A percentile compares a stretch with the other conserved stretches of the same genome.
Conservation (phyloP, 306 rosid genomes). For the Acacia confusa region DNA sequence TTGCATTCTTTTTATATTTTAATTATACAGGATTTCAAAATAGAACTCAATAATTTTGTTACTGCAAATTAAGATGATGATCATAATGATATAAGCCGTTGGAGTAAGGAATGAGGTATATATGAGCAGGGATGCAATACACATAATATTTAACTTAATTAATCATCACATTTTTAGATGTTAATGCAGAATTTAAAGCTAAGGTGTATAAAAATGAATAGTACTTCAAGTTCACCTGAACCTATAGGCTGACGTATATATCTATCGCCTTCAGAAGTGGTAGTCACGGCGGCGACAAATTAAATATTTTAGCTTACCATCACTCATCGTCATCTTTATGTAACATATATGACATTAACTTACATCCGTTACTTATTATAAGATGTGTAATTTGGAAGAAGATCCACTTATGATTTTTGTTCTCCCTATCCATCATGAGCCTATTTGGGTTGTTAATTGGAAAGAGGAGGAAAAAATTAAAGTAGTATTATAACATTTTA, state of each 20-base stretch:
- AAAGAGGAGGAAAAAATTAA: no score
- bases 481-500: no score
- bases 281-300: neutral
- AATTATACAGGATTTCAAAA: neutral
- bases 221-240: neutral
- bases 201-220: no score
- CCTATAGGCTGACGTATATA: neutral
- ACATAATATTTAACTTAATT: neutral
- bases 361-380: no score
- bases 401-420: no score
- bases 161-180: neutral
- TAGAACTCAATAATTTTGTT: no score
- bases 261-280: neutral
- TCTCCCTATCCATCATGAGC: no score
- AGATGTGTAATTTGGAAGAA: no score
- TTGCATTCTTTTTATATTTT: neutral
- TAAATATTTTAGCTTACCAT: neutral
- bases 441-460: no score
- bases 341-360: neutral
- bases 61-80: no score
- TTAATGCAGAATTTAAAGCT: neutral
- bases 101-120: no score
- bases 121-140: neutral
- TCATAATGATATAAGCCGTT: neutral
- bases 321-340: neutral